Evolutionary conservation across 2,329 filamentous ascomycete genomes (phyloP), one percentile per base, ranked within the genome.

Genomic region (Proliferodiscus dingleyae): DNA sequence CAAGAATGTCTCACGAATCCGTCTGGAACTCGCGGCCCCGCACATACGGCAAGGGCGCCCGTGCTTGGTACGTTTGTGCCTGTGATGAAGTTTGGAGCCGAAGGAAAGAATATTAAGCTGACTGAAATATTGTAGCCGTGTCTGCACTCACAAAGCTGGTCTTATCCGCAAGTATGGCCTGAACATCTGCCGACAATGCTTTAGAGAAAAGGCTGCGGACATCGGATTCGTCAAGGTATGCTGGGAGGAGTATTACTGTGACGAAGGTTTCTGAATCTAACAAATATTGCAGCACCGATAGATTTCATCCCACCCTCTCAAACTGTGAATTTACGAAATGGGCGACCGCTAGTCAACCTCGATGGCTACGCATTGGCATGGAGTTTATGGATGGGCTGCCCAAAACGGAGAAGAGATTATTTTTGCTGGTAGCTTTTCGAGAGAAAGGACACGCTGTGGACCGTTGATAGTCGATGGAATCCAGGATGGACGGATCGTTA

Each of bases 141-240:
- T 87, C 69, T 87, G 83, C 88, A 89, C 89, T 70, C 91, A 98
- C 87, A 84, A 81, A 70, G 91, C 93, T 68, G 93, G 93, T 94
- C 84, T 98, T 64, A 95, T 98, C 83, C 90, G 93, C 80, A 98
- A 98, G 80, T 98, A 98, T 79, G 91, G 93, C 70, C 81, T 96
- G 65, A 89, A 95, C 75, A 81, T 86, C 69, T 86, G 82, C 80
- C 81, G 82, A 79, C 82, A 86, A 71, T 86, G 82, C 78, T 86
- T 85, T 79, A 78, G 81, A 66, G 81, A 85, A 76, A 84, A 84
- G 77, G 71, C 79, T 60, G 71, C 78, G 70, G 81, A 85, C 67
- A 85, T 85, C 70, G 81, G 81, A 65, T 85, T 85, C 72, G 74
- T 78, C 74, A 85, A 85, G 81, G 80, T 83, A 66, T 55, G 60